Evolutionary conservation across 2,329 filamentous ascomycete genomes (phyloP).

Genomic region (Colletotrichum liaoningense): DNA sequence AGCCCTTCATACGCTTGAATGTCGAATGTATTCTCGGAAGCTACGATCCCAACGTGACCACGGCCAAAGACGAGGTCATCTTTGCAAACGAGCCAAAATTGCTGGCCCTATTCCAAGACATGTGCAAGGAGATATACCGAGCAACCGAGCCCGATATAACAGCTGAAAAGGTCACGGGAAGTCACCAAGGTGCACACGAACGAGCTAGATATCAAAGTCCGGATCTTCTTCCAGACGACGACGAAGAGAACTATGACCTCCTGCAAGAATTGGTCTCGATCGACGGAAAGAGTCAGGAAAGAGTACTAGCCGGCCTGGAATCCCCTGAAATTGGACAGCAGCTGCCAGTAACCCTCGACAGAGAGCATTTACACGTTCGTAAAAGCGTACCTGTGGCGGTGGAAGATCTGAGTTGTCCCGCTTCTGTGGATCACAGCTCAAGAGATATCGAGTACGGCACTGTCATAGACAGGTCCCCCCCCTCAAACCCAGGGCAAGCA

Average conservation of each 20-base stretch:
- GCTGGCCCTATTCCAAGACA: constrained; percentile 56
- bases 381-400: too few species aligned
- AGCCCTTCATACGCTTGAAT: constrained; percentile 72
- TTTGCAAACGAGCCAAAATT: constrained; percentile 67
- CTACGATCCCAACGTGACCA: constrained; percentile 80
- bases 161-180: background rate
- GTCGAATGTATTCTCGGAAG: constrained; percentile 70
- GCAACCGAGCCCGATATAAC: background rate
- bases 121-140: constrained; percentile 56
- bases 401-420: background rate
- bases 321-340: background rate
- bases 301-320: background rate
- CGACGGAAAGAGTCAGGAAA: background rate
- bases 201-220: background rate
- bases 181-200: background rate
- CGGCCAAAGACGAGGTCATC: constrained; percentile 77
- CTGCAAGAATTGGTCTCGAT: background rate
- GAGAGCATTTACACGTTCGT: background rate
- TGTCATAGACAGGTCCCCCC: background rate
- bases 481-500: background rate
- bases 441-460: background rate
- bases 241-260: background rate
- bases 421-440: background rate
- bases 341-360: background rate
- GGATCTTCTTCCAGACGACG: background rate